These are phyloP conservation scores for Aureobasidium sp. DNA, from an alignment of 2,329 filamentous ascomycete genomes.

Conservation along the genomic window DNA sequence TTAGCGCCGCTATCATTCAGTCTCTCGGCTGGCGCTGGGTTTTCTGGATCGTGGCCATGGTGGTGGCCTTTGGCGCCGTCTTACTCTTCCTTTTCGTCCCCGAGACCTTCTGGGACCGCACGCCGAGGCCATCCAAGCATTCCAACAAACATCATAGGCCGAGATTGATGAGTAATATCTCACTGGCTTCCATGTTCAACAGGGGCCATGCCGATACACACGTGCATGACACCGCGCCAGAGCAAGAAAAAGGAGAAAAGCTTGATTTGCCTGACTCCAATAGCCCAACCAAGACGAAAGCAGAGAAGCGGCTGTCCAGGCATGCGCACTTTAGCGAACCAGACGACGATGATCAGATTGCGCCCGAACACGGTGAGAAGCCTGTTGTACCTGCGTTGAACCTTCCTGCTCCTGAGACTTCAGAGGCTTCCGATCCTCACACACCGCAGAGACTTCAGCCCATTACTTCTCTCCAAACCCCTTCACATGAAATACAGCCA, in stretches of 20 bases:
- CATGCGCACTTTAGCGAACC: conserved; percentile 22
- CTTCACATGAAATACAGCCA: not conserved
- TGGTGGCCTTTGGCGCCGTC: conserved; percentile 62
- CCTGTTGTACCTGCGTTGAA: not conserved
- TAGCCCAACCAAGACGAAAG: not conserved
- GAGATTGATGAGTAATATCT: conserved; percentile 20
- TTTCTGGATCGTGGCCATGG: conserved; percentile 66
- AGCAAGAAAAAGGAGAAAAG: conserved; percentile 4
- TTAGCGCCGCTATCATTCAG: conserved; percentile 79
- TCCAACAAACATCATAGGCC: conserved; percentile 26
- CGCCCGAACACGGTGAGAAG: not conserved
- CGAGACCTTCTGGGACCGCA: conserved; percentile 92
- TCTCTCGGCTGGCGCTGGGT: conserved; percentile 63
- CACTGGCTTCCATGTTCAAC: conserved; percentile 26
- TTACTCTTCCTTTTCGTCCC: conserved; percentile 86
- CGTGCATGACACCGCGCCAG: conserved; percentile 10
- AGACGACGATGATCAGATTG: conserved; percentile 14
- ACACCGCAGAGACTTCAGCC: not conserved
- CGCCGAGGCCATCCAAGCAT: conserved; percentile 48
- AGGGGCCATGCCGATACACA: conserved; percentile 18
- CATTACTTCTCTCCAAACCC: not conserved
- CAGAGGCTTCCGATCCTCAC: not conserved
- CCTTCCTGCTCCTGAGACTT: conserved; percentile 5
- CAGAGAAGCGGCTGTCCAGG: conserved; percentile 22
- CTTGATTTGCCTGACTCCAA: not conserved